Evolutionary conservation across 2,329 filamentous ascomycete species (phyloP).

Genomic region (Rhexocercosporidium sp.): DNA sequence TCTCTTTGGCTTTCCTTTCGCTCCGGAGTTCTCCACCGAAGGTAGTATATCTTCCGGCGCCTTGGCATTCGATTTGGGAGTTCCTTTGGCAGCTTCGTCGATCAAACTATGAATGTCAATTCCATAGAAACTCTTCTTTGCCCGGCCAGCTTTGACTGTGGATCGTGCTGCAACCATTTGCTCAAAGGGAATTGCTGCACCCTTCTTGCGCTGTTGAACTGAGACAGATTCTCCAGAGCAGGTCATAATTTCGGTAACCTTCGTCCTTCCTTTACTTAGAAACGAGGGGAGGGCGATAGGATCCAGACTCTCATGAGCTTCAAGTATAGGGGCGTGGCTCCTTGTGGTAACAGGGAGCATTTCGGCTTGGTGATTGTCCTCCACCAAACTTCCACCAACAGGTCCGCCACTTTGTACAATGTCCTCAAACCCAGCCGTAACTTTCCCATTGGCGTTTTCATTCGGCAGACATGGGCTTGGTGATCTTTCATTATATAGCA

Average conservation of each 20-base stretch:
- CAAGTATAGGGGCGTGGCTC: not conserved
- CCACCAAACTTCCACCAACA: constrained; percentile 25
- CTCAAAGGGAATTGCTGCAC: constrained; percentile 61
- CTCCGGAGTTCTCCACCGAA: constrained; percentile 46
- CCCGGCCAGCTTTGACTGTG: constrained; percentile 68
- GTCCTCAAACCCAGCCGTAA: not conserved
- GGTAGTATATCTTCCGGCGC: constrained; percentile 40
- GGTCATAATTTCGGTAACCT: constrained; percentile 36
- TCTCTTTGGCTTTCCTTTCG: constrained; percentile 37
- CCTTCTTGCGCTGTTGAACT: constrained; percentile 58
- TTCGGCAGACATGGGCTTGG: constrained; percentile 12
- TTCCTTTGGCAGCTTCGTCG: constrained; percentile 51
- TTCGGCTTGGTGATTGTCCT: constrained; percentile 9
- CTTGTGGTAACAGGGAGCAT: not conserved
- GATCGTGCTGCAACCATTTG: constrained; percentile 71
- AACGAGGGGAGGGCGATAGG: constrained; percentile 32
- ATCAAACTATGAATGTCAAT: constrained; percentile 88
- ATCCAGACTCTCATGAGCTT: not conserved
- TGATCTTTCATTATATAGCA: constrained; percentile 44
- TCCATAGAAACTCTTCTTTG: constrained; percentile 83
- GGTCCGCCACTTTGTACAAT: constrained; percentile 8
- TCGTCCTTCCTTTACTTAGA: constrained; percentile 24
- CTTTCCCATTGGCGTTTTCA: not conserved
- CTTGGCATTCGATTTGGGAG: constrained; percentile 8
- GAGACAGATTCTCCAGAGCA: constrained; percentile 58